Percentiles rank a stretch among this genome's conserved stretches.
Evolutionary conservation across 345 rosid genomes (phyloP).

Genomic region (Eucalyptus fibrosa): DNA sequence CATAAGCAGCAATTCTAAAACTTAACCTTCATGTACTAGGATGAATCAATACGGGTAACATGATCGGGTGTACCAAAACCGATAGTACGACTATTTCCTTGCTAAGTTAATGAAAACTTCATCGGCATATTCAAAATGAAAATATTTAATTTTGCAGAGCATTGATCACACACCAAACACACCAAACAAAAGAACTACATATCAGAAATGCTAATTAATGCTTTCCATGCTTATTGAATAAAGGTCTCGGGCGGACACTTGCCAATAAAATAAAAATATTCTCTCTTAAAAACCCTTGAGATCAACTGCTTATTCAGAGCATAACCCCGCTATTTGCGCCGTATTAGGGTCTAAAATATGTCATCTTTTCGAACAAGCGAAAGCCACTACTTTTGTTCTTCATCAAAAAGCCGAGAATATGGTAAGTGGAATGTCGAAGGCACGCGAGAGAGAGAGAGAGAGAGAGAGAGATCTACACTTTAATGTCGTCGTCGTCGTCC

Average conservation of each 20-base stretch:
- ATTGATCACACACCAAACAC: background rate
- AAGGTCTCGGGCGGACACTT: background rate
- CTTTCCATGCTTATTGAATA: background rate
- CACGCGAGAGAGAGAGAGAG: background rate
- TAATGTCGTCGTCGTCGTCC: background rate
- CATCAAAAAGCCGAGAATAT: background rate
- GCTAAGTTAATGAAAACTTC: background rate
- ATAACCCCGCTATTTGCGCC: background rate
- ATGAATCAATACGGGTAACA: background rate
- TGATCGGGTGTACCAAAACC: accelerated
- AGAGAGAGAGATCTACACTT: background rate
- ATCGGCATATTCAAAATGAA: background rate
- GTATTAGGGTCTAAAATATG: background rate
- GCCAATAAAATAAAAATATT: background rate
- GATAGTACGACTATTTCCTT: background rate
- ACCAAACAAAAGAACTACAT: background rate
- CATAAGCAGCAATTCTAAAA: background rate
- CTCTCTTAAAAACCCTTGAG: background rate
- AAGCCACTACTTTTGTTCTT: background rate
- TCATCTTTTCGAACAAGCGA: background rate
- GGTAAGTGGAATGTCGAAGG: background rate
- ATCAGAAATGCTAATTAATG: background rate
- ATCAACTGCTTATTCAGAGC: background rate
- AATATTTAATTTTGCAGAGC: background rate
- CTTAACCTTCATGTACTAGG: background rate